These are phyloP conservation scores for Scedosporium aurantiacum DNA, from an alignment of 2,329 filamentous ascomycete species.

Conservation along the genomic window DNA sequence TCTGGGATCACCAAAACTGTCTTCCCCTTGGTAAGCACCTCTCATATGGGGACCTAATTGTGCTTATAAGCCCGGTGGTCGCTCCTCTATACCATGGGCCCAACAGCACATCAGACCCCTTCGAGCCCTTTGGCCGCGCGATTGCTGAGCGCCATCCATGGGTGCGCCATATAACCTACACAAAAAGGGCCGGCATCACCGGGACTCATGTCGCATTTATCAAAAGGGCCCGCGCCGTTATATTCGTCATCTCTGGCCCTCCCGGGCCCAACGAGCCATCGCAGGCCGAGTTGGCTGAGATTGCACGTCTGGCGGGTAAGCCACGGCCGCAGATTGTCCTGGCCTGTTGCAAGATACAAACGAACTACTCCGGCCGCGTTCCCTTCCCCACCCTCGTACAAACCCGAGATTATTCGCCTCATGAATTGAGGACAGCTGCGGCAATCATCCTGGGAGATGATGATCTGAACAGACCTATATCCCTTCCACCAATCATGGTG, in stretches of 20 bases:
- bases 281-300: constrained; percentile 39
- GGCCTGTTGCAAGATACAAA: constrained; percentile 34
- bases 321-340: constrained; percentile 40
- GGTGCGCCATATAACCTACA: constrained; percentile 63
- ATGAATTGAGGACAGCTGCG: constrained; percentile 38
- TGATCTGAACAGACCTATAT: background rate
- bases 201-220: constrained; percentile 53
- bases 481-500: constrained; percentile 7
- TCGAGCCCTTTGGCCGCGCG: constrained; percentile 57
- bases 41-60: constrained; percentile 36
- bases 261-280: constrained; percentile 34
- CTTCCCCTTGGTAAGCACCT: constrained; percentile 37
- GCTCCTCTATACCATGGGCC: constrained; percentile 30
- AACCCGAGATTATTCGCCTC: constrained; percentile 33
- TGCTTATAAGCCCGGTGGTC: constrained; percentile 49
- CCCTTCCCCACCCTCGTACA: constrained; percentile 43
- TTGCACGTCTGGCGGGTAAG: constrained; percentile 31
- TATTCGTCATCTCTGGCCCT: constrained; percentile 48
- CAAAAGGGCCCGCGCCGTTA: constrained; percentile 43
- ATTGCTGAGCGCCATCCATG: constrained; percentile 47
- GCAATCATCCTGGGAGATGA: constrained; percentile 36
- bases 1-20: constrained; percentile 32
- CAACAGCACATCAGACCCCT: constrained; percentile 48
- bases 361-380: constrained; percentile 25
- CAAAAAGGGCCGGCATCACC: constrained; percentile 51